Evolutionary conservation across 768 basidiomycete species (phyloP), one percentile per base, ranked within the genome.

Genomic region (Floccularia luteovirens): DNA sequence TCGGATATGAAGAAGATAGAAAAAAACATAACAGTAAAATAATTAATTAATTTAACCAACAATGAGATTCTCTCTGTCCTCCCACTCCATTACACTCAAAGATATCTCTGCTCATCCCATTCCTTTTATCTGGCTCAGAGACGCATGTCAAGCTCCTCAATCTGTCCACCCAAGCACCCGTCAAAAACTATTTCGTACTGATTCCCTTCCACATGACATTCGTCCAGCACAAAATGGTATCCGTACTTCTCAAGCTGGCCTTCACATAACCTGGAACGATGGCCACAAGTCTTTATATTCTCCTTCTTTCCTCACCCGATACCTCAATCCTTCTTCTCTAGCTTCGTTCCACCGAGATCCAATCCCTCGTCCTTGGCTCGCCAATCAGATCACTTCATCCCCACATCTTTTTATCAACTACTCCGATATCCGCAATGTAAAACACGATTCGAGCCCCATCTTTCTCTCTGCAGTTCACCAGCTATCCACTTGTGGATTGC

Each of bases 61-160:
- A n/a, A n/a, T n/a, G n/a, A n/a, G n/a, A n/a, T n/a, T n/a, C n/a
- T n/a, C n/a, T n/a, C n/a, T n/a, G n/a, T n/a, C n/a, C n/a, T n/a
- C n/a, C n/a, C n/a, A n/a, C n/a, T n/a, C n/a, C n/a, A n/a, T n/a
- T n/a, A 61, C 59, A 0, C 49, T 75, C 32, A 59, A 67, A 42
- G 52, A 64, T 0, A 56, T 79, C 8, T 61, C 63, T 14, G 49
- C 51, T n/a, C 49, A 67, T 20, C 53, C 60, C 7, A 78, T 88
- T 48, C 73, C 85, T 0, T 80, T 74, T 51, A 59, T 77, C 40
- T 92, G 89, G 81, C 73, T 98, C 7, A 79, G 91, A 17, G 92
- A 97, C 52, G 74, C 85, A 0, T 96, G 91, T 49, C 77, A 74
- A 42, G 90, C 84, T 30, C 61, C 75, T 0, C 50, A 62, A 2